Base-by-base conservation (phyloP, 148 eudicot genomes). In the Nepenthes gracilis region DNA sequence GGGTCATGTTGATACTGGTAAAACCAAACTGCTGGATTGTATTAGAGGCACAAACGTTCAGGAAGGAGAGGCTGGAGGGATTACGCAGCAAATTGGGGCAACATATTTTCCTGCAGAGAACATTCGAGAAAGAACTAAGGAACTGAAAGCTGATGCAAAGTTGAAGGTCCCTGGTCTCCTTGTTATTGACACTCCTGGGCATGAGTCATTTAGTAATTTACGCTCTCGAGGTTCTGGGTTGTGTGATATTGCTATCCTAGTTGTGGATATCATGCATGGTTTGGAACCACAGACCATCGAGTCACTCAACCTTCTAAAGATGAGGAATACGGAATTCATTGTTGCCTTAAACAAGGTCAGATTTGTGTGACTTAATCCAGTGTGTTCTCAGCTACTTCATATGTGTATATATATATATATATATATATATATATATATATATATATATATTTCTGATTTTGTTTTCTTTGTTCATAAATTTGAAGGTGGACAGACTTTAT, bases 31-130 rank as follows among this genome's bases (percentile, higher is more conserved):
- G 67, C 87, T 90, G 64, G 97, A 90, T 69, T 85, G 97, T 59
- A 85, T 90, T 35, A 71, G 95, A 66, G 92, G 92, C 55, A 90
- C 95, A 45, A 87, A 90, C 72, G 95, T 90, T 65, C 97, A 90
- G 75, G 95, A 85, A 85, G 97, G 97, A 67, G 95, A 90, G 72
- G 97, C 95, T 67, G 98, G 98, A 64, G 98, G 98, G 59, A 92
- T 88, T 70, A 88, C 98, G 9, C 98, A 92, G 61, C 96, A 92
- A 72, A 92, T 92, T 62, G 92, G 97, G 49, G 97, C 97, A 6
- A 85, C 97, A 13, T 90, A 85, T 63, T 84, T 90, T 65, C 97
- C 97, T 49, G 95, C 97, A 38, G 89, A 77, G 68, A 90, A 90
- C 62, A 85, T 90, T 36, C 80, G 95, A n/a, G 95, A 90, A 54